Base-by-base conservation (phyloP, 2,329 filamentous ascomycete species). In the Epichloe sp. region DNA sequence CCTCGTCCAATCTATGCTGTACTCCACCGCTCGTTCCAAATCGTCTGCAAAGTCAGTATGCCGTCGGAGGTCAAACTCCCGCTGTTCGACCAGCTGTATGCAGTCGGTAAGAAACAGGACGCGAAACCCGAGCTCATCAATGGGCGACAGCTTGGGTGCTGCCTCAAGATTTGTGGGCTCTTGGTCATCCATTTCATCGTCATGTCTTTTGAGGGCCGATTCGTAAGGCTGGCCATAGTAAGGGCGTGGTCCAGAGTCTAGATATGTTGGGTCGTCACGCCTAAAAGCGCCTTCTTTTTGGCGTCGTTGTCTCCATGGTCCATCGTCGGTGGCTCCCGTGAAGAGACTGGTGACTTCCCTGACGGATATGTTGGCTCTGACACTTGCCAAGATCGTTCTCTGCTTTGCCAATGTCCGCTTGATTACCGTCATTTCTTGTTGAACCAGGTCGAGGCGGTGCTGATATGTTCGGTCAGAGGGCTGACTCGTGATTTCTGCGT, bases 381-480 rank as follows among this genome's bases (percentile, higher is more conserved):
- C 57, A 17, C 56, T 56, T 21, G 56, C 53, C 17, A 69, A 59
- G 3, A 69, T 60, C 3, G 47, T 53, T 38, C 55, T 58, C 51
- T 71, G 69, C 23, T 60, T 63, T 21, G 51, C 54, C 26, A 72
- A 54, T 2, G 64, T 68, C 26, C 63, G 60, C 41, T 60, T 64
- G 23, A 73, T 62, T 17, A 69, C 63, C 19, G 59, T 57, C 34
- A 73, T 59, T 53, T 75, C 71, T 50, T 73, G 67, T 17, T 65
- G 63, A 0, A 72, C 61, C 14, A 71, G 62, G 38, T 66, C 65
- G 47, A 75, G 62, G 15, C 64, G 62, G 47, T 69, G 65, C 51
- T 73, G 67, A 40, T 69, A 68, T 2, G 66, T 66, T 19, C 69
- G 64, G 41, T 71, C 66, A 2, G 70, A 68, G 3, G 64, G 63